Evolutionary conservation across 2,329 filamentous ascomycete species (phyloP).

Genomic region (Colletotrichum sp.): DNA sequence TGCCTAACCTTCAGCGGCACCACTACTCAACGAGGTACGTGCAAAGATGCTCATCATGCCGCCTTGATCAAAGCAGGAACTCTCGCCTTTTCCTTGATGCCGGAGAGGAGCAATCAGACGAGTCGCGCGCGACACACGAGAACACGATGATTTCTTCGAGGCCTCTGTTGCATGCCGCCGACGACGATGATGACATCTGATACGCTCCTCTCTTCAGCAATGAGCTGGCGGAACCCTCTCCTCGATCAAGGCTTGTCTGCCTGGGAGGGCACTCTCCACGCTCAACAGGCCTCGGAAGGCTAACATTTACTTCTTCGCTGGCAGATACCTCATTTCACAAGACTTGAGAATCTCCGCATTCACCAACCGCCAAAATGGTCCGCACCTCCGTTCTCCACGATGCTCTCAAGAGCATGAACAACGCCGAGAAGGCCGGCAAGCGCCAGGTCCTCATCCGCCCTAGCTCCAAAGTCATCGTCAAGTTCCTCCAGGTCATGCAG

Average conservation of each 20-base stretch:
- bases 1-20: slow-evolving; percentile 29
- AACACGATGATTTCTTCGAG: neutral
- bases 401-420: slow-evolving; percentile 99
- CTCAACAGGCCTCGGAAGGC: slow-evolving; percentile 65
- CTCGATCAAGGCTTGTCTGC: slow-evolving; percentile 34
- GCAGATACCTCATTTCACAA: slow-evolving; percentile 70
- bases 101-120: slow-evolving; percentile 67
- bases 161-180: slow-evolving; percentile 25
- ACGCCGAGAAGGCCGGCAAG: slow-evolving; percentile 99
- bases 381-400: slow-evolving; percentile 99
- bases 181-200: slow-evolving; percentile 40
- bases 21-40: slow-evolving; percentile 50
- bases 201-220: slow-evolving; percentile 68
- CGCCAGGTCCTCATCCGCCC: slow-evolving; percentile 98
- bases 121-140: slow-evolving; percentile 25
- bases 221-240: slow-evolving; percentile 75
- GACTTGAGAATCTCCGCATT: slow-evolving; percentile 80
- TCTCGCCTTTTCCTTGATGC: slow-evolving; percentile 55
- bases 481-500: slow-evolving; percentile 99
- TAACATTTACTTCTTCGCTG: slow-evolving; percentile 52
- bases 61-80: slow-evolving; percentile 34
- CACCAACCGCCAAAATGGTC: slow-evolving; percentile 86
- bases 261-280: slow-evolving; percentile 72
- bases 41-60: slow-evolving; percentile 25
- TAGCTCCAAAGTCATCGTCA: slow-evolving; percentile 99